These are phyloP conservation scores for Linum usitatissimum DNA, from an alignment of 345 rosid genomes.

Conservation along the genomic window DNA sequence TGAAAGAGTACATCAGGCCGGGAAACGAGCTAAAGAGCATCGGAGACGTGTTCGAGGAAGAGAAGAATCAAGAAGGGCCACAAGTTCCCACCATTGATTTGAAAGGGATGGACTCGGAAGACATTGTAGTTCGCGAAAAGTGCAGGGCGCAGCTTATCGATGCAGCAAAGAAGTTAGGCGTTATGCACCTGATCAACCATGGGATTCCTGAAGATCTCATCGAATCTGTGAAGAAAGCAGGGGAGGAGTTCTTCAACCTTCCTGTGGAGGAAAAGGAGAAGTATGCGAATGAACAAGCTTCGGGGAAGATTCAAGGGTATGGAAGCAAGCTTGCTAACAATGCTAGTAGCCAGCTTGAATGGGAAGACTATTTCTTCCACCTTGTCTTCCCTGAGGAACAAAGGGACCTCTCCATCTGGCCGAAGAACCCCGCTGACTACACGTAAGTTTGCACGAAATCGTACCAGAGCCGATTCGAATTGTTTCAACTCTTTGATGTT, in stretches of 20 bases:
- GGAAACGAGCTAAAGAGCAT: constrained; percentile 66
- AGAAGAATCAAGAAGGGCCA: constrained; percentile 62
- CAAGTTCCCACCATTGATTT: constrained; percentile 75
- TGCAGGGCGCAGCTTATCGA: constrained; percentile 43
- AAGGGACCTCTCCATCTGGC: constrained; percentile 77
- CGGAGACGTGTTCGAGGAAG: constrained; percentile 68
- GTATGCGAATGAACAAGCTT: constrained; percentile 69
- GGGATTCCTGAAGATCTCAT: constrained; percentile 52
- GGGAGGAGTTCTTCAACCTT: constrained; percentile 49
- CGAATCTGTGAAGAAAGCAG: constrained; percentile 54
- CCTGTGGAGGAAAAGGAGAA: constrained; percentile 81
- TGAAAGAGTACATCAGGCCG: constrained; percentile 65
- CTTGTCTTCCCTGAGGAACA: constrained; percentile 71
- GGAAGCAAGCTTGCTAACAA: constrained; percentile 94
- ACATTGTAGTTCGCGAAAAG: constrained; percentile 29
- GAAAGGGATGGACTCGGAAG: constrained; percentile 46
- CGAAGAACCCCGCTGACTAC: constrained; percentile 64
- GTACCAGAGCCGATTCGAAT: no score
- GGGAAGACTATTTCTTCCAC: constrained; percentile 96
- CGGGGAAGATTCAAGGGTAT: constrained; percentile 81
- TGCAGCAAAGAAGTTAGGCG: constrained; percentile 81
- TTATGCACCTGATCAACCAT: constrained; percentile 90
- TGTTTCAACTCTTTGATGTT: no score
- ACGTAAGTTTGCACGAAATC: constrained; percentile 32
- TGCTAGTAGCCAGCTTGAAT: constrained; percentile 77